Evolutionary conservation across 2,329 filamentous ascomycete species (phyloP).

Genomic region (Pseudogymnoascus sp.): DNA sequence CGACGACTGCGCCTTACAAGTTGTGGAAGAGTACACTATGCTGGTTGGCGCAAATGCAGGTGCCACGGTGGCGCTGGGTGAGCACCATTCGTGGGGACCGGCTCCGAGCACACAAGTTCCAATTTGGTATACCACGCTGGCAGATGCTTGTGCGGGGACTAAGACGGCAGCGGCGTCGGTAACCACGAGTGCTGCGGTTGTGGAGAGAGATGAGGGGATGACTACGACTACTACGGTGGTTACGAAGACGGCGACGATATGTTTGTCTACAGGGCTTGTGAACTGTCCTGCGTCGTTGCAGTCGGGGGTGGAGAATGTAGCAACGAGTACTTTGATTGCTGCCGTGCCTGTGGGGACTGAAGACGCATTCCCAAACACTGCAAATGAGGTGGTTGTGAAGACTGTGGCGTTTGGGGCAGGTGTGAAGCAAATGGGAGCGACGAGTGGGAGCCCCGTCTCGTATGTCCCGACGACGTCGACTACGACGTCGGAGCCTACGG

Average conservation of each 20-base stretch:
- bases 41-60: slow-evolving; percentile 48
- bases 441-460: slow-evolving; percentile 38
- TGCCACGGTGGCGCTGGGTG: slow-evolving; percentile 39
- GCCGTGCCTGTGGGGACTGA: slow-evolving; percentile 33
- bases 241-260: slow-evolving; percentile 39
- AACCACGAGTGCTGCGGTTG: slow-evolving; percentile 16
- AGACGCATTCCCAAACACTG: slow-evolving; percentile 35
- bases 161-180: slow-evolving; percentile 22
- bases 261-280: slow-evolving; percentile 34
- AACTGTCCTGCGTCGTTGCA: slow-evolving; percentile 46
- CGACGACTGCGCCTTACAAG: slow-evolving; percentile 36
- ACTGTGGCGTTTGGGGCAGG: slow-evolving; percentile 37
- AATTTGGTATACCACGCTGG: slow-evolving; percentile 46
- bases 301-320: slow-evolving; percentile 33
- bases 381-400: slow-evolving; percentile 26
- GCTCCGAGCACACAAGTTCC: slow-evolving; percentile 39
- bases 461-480: slow-evolving; percentile 34
- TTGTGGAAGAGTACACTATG: slow-evolving; percentile 43
- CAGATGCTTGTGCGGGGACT: slow-evolving; percentile 34
- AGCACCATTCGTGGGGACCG: slow-evolving; percentile 42
- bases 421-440: slow-evolving; percentile 31
- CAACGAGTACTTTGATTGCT: slow-evolving; percentile 35
- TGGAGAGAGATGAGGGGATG: slow-evolving; percentile 26
- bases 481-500: background rate
- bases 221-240: slow-evolving; percentile 36